Conservation (phyloP, 2,329 filamentous ascomycete species). For the Botrytis cinerea region DNA sequence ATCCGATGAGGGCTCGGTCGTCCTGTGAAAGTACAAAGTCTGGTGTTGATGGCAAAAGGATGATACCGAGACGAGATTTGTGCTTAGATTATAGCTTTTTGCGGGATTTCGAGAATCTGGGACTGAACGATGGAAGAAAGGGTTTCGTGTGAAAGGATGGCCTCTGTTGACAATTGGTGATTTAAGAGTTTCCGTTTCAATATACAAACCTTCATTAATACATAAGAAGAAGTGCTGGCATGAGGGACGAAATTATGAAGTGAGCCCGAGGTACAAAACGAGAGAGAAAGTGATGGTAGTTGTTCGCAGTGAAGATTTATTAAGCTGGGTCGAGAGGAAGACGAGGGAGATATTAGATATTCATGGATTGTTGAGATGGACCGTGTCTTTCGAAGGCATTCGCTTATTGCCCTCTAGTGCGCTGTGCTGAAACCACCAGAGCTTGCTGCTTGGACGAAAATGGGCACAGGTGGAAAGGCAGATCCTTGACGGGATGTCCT, state of each 20-base stretch:
- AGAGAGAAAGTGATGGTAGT: not conserved
- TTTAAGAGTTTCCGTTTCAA: conserved; percentile 19
- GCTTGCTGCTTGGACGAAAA: not conserved
- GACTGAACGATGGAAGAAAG: conserved; percentile 7
- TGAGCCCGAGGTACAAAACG: not conserved
- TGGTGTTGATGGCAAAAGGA: conserved; percentile 25
- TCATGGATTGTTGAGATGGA: conserved; percentile 16
- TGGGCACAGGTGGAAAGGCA: not conserved
- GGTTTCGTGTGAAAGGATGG: conserved; percentile 14
- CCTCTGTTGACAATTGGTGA: conserved; percentile 15
- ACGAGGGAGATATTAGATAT: conserved; percentile 4
- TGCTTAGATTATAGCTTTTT: conserved; percentile 22
- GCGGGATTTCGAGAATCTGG: not conserved
- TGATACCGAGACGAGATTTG: conserved; percentile 21
- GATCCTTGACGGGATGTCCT: not conserved
- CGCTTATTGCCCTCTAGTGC: conserved; percentile 8
- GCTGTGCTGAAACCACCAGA: conserved; percentile 12
- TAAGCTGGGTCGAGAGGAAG: conserved; percentile 6
- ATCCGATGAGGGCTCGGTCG: conserved; percentile 39
- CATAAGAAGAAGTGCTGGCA: conserved; percentile 20
- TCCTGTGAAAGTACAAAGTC: conserved; percentile 35
- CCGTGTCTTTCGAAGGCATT: conserved; percentile 13
- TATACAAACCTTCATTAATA: conserved; percentile 26
- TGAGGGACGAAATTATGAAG: conserved; percentile 2
- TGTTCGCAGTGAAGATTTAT: not conserved